Evolutionary conservation across 2,329 filamentous ascomycete species (phyloP), one percentile per base, ranked within the genome.

Genomic region (Penicillium italicum): DNA sequence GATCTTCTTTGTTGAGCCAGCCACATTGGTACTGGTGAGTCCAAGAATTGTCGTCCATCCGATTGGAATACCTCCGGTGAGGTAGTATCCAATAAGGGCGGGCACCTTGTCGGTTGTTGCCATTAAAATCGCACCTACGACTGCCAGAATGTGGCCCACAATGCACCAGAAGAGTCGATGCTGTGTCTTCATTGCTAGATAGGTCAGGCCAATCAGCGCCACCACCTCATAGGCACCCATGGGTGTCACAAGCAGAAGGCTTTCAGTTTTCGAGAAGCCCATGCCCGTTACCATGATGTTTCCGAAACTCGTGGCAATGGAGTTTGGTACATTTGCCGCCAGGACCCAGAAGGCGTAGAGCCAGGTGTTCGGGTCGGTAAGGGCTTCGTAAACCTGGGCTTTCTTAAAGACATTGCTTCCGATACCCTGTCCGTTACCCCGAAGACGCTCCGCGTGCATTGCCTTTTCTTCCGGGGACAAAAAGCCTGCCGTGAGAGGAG

Each of bases 21-120:
- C 70, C 5, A 72, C 64, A 38, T 74, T 73, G n/a, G 66, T 70
- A 31, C 69, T 72, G 36, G 71, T 70, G 5, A 75, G 60, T 0
- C 69, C 70, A 1, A 75, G 67, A 22, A 76, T 74, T 0, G 68
- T 74, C 9, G 72, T 73, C 71, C 70, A 74, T 6, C 72, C 72
- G 40, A 74, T 70, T 1, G 72, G 72, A 20, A 75, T 73, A 0
- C 71, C 71, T 2, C 72, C 72, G 4, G 64, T 66, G n/a, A 74
- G 66, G 44, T 75, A 75, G 49, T 72, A 73, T n/a, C 72, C 73
- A 4, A 74, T 60, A 2, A 75, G 62, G 12, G 66, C 72, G 2
- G 72, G 66, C 0, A 68, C 65, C 37, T 70, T 71, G n/a, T 72
- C 60, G 0, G 73, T 74, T 4, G 72, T 72, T 0, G 72, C 72